Percentiles rank a stretch among this genome's conserved stretches.
phyloP scores from a whole-genome alignment of 495 filamentous ascomycete genomes.

The Jackrogersella minutella region DNA sequence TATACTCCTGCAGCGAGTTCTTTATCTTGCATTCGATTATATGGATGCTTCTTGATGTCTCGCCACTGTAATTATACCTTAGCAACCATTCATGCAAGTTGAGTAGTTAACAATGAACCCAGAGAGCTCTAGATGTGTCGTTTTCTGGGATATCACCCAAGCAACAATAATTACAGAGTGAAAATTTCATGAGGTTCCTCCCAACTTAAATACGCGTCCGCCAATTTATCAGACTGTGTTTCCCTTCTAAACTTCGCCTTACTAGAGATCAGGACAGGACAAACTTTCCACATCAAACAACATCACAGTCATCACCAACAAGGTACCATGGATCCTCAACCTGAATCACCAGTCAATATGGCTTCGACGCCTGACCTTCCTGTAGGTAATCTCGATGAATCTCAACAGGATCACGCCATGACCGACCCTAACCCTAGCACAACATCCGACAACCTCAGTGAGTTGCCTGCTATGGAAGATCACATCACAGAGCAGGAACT shows the following conservation, averaged over 20 bases:
- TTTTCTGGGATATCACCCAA: not conserved
- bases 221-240: not conserved
- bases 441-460: not conserved
- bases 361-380: not conserved
- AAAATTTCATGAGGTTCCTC: too few species aligned
- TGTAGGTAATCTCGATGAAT: not conserved
- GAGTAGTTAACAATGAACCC: not conserved
- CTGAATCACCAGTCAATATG: not conserved
- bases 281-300: not conserved
- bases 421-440: not conserved
- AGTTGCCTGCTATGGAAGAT: not conserved
- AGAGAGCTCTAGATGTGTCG: not conserved
- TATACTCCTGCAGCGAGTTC: not conserved
- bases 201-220: not conserved
- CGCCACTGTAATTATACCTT: not conserved
- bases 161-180: too few species aligned
- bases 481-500: not conserved
- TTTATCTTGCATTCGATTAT: not conserved
- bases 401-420: not conserved
- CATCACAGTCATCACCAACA: not conserved
- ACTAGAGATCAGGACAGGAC: not conserved
- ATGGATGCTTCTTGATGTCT: not conserved
- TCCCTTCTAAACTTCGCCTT: not conserved
- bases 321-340: not conserved
- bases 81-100: not conserved